These are phyloP conservation scores for Cercophora samala DNA, from an alignment of 495 filamentous ascomycete genomes.

Conservation along the genomic window DNA sequence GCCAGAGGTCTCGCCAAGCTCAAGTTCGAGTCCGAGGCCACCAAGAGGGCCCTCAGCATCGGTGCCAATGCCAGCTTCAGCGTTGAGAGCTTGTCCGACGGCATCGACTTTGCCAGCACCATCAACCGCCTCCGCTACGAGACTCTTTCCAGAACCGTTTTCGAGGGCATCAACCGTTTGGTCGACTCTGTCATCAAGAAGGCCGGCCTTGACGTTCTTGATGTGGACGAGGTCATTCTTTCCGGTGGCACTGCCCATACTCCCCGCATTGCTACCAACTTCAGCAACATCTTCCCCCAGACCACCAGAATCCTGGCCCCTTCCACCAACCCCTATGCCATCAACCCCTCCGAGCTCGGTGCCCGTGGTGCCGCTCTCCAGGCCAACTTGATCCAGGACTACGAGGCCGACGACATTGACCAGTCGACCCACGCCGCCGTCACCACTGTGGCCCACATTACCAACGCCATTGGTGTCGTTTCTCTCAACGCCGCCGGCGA, in stretches of 20 bases:
- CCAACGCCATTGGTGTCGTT: conserved; percentile 83
- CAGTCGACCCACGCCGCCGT: conserved; percentile 94
- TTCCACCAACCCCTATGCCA: conserved; percentile 65
- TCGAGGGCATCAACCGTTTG: conserved; percentile 79
- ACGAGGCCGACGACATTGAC: conserved; percentile 88
- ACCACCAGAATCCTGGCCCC: conserved; percentile 78
- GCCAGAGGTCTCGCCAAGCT: conserved; percentile 82
- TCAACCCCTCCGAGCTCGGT: conserved; percentile 90
- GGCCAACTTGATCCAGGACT: conserved; percentile 86
- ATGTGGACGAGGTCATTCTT: conserved; percentile 92
- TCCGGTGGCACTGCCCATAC: conserved; percentile 92
- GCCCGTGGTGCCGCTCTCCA: conserved; percentile 93
- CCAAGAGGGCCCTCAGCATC: conserved; percentile 84
- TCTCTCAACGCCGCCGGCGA: conserved; percentile 58
- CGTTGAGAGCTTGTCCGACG: conserved; percentile 81
- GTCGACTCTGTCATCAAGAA: conserved; percentile 84
- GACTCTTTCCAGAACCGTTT: conserved; percentile 77
- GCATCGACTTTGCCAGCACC: conserved; percentile 84
- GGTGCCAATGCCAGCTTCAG: conserved; percentile 84
- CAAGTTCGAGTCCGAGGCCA: conserved; percentile 82
- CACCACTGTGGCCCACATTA: conserved; percentile 85
- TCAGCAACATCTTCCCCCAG: conserved; percentile 74
- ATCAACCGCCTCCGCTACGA: conserved; percentile 94
- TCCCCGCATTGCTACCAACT: conserved; percentile 78
- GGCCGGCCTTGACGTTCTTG: conserved; percentile 85